Evolutionary conservation across 2,329 filamentous ascomycete genomes (phyloP), one percentile per base, ranked within the genome.

Genomic region (Reticulascus tulasneorum): DNA sequence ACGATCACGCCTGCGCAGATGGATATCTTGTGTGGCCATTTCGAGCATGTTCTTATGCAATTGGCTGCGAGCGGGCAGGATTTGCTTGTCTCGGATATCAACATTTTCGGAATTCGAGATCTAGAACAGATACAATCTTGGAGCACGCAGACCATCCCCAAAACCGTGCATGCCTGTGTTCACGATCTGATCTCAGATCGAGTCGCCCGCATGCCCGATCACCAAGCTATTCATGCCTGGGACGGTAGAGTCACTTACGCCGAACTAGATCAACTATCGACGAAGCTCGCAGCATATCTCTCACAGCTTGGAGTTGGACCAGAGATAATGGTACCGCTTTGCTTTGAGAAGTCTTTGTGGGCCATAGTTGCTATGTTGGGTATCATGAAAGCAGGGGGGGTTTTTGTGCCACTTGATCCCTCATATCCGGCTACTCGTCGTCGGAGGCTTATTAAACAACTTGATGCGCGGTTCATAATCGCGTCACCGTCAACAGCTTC

Each of bases 321-420:
- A 12, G 44, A 42, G 5, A 40, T 39, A 9, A 36, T 53, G 2
- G 44, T 59, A 0, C 46, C 47, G 3, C 24, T 60, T 0, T 55
- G 47, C 25, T 51, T 53, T n/a, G 49, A 56, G 9, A 60, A 58
- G 23, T 55, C 50, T 1, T 37, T 35, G 2, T 51, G 46, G 47
- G 45, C 50, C 4, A 27, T 53, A 2, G 49, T 59, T 4, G 47
- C 48, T 4, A 53, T 60, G 30, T 26, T 61, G 0, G 58, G 46
- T 0, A 37, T 59, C 5, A 49, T 58, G 31, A 59, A 55, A 32
- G 41, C 57, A 1, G 59, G 59, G 4, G 57, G 50, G 5, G 53
- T 52, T 0, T 55, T 58, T 15, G 53, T 56, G 1, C 49, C 52
- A 13, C 38, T 60, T 10, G 56, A 59, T 26, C 50, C 48, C 4